phyloP scores from a whole-genome alignment of 2,329 filamentous ascomycete genomes.

The Pezicula neosporulosa region DNA sequence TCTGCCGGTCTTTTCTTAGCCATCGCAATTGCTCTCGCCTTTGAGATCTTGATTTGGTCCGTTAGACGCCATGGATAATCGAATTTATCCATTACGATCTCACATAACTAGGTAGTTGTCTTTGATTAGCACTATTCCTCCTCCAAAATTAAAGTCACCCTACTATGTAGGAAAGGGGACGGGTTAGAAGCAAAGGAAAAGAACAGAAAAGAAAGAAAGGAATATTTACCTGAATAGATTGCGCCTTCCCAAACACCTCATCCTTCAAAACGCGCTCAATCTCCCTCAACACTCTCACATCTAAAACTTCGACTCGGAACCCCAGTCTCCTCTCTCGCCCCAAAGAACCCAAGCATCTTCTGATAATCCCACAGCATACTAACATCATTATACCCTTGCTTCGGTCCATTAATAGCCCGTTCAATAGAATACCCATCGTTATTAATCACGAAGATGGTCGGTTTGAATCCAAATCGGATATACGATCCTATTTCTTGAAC shows the following conservation, averaged over 20 bases:
- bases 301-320: slow-evolving; percentile 25
- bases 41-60: neutral
- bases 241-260: slow-evolving; percentile 24
- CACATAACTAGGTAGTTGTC: slow-evolving; percentile 32
- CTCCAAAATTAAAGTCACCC: too few species aligned
- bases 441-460: slow-evolving; percentile 51
- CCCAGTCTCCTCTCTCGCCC: slow-evolving; percentile 36
- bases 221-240: slow-evolving; percentile 14
- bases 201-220: too few species aligned
- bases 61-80: neutral
- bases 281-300: slow-evolving; percentile 43
- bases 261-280: slow-evolving; percentile 35
- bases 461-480: slow-evolving; percentile 47
- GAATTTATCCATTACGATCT: slow-evolving; percentile 34
- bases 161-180: too few species aligned
- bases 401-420: slow-evolving; percentile 51
- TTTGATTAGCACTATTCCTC: too few species aligned
- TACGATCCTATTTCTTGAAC: slow-evolving; percentile 64
- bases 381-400: slow-evolving; percentile 51
- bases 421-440: slow-evolving; percentile 60
- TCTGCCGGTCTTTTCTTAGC: too few species aligned
- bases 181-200: too few species aligned
- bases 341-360: slow-evolving; percentile 45
- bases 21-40: too few species aligned
- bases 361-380: slow-evolving; percentile 48